These are phyloP conservation scores for Vigna trinervia DNA, from an alignment of 306 rosid species.

Conservation along the genomic window DNA sequence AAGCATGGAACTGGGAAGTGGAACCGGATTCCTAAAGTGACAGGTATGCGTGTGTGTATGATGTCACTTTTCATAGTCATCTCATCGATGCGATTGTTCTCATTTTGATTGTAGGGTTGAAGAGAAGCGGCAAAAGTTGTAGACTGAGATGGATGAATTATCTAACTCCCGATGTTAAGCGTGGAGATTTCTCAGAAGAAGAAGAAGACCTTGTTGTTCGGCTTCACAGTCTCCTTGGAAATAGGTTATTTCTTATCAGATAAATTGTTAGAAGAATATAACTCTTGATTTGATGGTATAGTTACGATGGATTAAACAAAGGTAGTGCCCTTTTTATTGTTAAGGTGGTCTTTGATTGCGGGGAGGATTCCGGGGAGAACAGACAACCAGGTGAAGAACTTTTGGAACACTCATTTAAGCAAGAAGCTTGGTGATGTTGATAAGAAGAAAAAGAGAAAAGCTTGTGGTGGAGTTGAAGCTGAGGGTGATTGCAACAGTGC, in stretches of 20 bases:
- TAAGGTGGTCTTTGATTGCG: conserved; percentile 75
- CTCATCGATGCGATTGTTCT: background rate
- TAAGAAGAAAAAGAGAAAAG: conserved; percentile 45
- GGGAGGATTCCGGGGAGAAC: conserved; percentile 82
- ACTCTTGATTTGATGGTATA: too few species aligned
- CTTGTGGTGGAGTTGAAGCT: background rate
- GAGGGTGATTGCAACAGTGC: background rate
- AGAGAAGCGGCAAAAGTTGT: conserved; percentile 72
- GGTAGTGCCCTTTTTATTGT: background rate
- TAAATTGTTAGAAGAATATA: background rate
- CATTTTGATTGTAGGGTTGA: conserved; percentile 51
- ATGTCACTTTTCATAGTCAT: background rate
- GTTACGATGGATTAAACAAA: too few species aligned
- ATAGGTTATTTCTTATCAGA: conserved; percentile 45
- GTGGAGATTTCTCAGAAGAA: conserved; percentile 62
- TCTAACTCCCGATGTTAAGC: conserved; percentile 63
- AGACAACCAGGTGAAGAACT: conserved; percentile 75
- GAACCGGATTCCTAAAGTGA: conserved; percentile 59
- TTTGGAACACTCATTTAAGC: conserved; percentile 72
- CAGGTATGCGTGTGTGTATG: conserved; percentile 36
- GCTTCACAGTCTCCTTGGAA: conserved; percentile 70
- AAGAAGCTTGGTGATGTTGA: conserved; percentile 53
- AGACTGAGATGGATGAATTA: conserved; percentile 72
- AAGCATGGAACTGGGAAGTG: conserved; percentile 66
- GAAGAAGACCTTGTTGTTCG: conserved; percentile 71